Conservation (phyloP, 1,139 yeast species). For the Sugiyamaella paludigena region DNA sequence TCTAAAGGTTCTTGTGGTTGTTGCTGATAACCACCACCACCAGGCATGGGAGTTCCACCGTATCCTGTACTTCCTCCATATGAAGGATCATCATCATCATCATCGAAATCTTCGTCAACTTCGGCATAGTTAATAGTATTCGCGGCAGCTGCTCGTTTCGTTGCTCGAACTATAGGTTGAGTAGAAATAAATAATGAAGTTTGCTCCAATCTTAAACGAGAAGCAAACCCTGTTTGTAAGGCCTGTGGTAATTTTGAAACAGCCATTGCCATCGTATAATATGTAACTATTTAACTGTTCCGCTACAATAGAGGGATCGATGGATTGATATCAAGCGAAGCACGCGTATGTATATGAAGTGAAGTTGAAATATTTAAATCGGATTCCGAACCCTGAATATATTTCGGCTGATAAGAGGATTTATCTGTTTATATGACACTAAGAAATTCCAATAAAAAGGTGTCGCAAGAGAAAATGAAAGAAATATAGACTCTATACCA, state of each 20-base stretch:
- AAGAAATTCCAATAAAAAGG: too few species aligned
- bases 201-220: constrained; percentile 63
- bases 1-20: constrained; percentile 10
- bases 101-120: constrained; percentile 69
- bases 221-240: constrained; percentile 63
- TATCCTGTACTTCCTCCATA: constrained; percentile 16
- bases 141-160: constrained; percentile 60
- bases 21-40: not conserved
- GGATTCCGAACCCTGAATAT: too few species aligned
- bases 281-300: not conserved
- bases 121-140: constrained; percentile 83
- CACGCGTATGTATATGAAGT: too few species aligned
- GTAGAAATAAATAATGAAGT: constrained; percentile 64
- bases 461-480: too few species aligned
- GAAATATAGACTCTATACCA: too few species aligned
- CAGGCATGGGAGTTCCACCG: constrained; percentile 9
- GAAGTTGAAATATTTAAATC: too few species aligned
- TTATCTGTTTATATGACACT: too few species aligned
- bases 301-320: too few species aligned
- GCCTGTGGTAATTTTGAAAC: constrained; percentile 60
- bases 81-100: constrained; percentile 47
- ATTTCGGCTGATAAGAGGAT: too few species aligned
- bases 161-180: constrained; percentile 74
- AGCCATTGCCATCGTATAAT: constrained; percentile 7
- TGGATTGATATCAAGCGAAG: too few species aligned